Base-by-base conservation (phyloP, 1,139 yeast genomes). In the Meyerozyma carpophila region DNA sequence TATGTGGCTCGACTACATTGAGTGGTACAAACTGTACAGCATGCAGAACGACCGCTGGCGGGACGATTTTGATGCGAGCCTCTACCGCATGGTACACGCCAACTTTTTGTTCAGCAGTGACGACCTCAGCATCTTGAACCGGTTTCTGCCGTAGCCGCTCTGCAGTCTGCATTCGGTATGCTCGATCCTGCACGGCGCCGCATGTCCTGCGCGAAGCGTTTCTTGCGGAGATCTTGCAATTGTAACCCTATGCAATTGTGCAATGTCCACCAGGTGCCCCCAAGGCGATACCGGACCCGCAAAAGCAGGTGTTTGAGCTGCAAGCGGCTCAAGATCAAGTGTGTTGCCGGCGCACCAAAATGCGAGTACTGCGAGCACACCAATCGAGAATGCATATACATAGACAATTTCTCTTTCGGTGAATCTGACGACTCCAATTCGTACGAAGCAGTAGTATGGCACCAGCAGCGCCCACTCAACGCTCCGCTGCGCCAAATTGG, bases 311-410 rank as follows among this genome's bases (percentile, higher is more conserved):
- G 37, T 10, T 11, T 11, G 13, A 34, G 37, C 9, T 34, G 37
- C 14, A 18, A 14, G n/a, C 18, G 21, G 26, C 37, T 34, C 52
- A 39, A 36, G 26, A 25, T 18, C 20, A 37, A 63, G 67, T 70
- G 75, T 45, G 55, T 63, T 45, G 73, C 68, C 44, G 59, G 46
- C 3, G 57, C 55, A 43, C 75, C 75, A 2, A 31, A 31, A 14
- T 69, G 75, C 55, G 74, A 69, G 44, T 69, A 69, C 48, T 68
- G 75, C 45, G 41, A 39, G 4, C 65, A 65, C 36, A 43, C 45
- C 8, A 36, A 36, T 11, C 20, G 45, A 20, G 34, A 41, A n/a
- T 43, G 45, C 31, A 18, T 43, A 11, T 43, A 43, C 26, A 18
- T 18, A 16, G 14, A 36, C 18, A 36, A 41, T 24, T 8, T 5